A percentile compares a stretch with the other conserved stretches of the same genome.
These are phyloP conservation scores for Psilocybe tampanensis DNA, from an alignment of 768 basidiomycete genomes.

Conservation along the genomic window DNA sequence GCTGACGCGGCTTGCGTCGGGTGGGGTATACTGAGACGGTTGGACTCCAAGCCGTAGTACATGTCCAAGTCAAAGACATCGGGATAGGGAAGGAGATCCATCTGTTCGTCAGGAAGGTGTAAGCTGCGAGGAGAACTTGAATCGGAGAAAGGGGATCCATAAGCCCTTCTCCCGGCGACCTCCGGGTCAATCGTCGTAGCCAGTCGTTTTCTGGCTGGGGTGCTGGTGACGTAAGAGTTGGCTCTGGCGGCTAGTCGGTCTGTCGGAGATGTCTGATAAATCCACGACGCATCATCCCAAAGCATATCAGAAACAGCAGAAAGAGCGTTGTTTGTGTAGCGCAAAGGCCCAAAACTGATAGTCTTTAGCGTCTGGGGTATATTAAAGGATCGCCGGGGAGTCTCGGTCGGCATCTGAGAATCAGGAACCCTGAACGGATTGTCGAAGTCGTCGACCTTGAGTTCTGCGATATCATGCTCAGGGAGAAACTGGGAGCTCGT, in stretches of 20 bases:
- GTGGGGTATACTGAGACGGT: slow-evolving; percentile 3
- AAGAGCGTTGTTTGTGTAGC: not conserved
- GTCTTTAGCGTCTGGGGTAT: slow-evolving; percentile 3
- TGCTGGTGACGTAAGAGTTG: slow-evolving; percentile 16
- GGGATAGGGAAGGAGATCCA: slow-evolving; percentile 21
- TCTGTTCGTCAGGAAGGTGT: slow-evolving; percentile 10
- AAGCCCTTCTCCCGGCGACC: not conserved
- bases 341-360: not conserved
- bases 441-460: not conserved
- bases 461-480: not conserved
- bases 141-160: not conserved
- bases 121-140: not conserved
- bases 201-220: slow-evolving; percentile 12
- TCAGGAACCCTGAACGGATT: not conserved
- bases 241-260: not conserved
- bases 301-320: slow-evolving; percentile 3
- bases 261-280: not conserved
- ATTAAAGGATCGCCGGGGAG: not conserved
- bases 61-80: slow-evolving; percentile 30
- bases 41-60: slow-evolving; percentile 17
- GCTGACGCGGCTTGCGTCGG: not conserved
- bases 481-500: not conserved
- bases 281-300: not conserved
- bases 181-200: not conserved
- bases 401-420: not conserved